A percentile compares a stretch with the other conserved stretches of the same genome.
phyloP scores from a whole-genome alignment of 768 basidiomycete species.

The Lactifluus pinguis region DNA sequence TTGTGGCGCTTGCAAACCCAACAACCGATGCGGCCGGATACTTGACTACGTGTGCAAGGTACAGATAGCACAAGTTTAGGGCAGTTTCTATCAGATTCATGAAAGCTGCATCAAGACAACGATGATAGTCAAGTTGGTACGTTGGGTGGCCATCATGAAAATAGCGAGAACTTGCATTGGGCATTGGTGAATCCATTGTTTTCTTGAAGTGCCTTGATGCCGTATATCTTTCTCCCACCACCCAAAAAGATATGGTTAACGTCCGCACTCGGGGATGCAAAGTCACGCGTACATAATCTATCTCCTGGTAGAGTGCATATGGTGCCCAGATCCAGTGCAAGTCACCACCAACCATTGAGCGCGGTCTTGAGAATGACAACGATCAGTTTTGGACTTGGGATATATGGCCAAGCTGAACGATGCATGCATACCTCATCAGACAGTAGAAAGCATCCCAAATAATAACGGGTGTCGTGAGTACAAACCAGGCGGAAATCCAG shows the following conservation, averaged over 20 bases:
- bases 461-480: constrained; percentile 54
- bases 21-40: constrained; percentile 64
- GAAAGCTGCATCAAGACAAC: constrained; percentile 40
- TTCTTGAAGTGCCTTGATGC: constrained; percentile 49
- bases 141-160: neutral
- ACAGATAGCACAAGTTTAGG: constrained; percentile 69
- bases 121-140: neutral
- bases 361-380: constrained; percentile 41
- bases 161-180: constrained; percentile 38
- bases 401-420: constrained; percentile 20
- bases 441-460: constrained; percentile 80
- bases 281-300: constrained; percentile 32
- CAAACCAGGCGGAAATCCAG: constrained; percentile 31
- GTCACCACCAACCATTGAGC: constrained; percentile 82
- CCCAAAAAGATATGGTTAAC: neutral
- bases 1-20: constrained; percentile 61
- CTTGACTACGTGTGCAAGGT: constrained; percentile 52
- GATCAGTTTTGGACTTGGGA: neutral
- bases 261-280: constrained; percentile 2
- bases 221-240: constrained; percentile 53
- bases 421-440: constrained; percentile 53
- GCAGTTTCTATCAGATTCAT: constrained; percentile 72
- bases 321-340: constrained; percentile 89
- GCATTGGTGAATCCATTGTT: constrained; percentile 80
- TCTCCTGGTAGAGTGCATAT: constrained; percentile 68